Conservation (phyloP, 176 grass and related monocot species). For the Stipa capillata region DNA sequence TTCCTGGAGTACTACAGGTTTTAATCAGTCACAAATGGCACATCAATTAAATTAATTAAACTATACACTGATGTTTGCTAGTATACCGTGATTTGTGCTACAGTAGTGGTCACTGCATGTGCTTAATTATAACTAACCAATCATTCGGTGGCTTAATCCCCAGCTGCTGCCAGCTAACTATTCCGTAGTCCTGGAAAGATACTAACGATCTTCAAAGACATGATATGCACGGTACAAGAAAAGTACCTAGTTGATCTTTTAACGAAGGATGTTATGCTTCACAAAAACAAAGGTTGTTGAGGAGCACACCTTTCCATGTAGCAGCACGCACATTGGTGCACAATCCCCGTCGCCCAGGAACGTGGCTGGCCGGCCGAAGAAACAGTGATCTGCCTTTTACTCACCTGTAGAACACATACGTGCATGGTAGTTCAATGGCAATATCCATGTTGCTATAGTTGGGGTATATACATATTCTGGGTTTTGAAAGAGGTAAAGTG, state of each 20-base stretch:
- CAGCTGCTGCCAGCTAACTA: conserved; percentile 22
- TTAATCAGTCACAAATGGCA: background rate
- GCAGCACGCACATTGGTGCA: conserved; percentile 14
- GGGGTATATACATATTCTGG: background rate
- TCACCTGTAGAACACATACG: background rate
- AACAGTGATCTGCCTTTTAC: conserved; percentile 32
- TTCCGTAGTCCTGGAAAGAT: conserved; percentile 19
- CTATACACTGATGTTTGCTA: background rate
- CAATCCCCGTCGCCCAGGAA: conserved; percentile 23
- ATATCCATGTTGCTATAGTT: background rate
- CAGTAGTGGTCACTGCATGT: background rate
- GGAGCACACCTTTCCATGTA: conserved; percentile 35
- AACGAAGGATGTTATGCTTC: conserved; percentile 32
- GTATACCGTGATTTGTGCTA: background rate
- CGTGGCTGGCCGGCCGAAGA: background rate
- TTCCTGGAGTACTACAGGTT: background rate
- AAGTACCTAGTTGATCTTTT: conserved; percentile 37
- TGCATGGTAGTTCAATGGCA: background rate
- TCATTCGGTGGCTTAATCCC: conserved; percentile 12
- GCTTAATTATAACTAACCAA: conserved; percentile 39
- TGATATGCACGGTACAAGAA: conserved; percentile 24
- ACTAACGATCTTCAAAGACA: conserved; percentile 27
- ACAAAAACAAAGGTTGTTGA: conserved; percentile 35
- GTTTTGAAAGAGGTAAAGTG: background rate
- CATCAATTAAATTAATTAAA: background rate